These are phyloP conservation scores for Phytophthora crassamura DNA, from an alignment of 352 stramenopile species.

Conservation along the genomic window DNA sequence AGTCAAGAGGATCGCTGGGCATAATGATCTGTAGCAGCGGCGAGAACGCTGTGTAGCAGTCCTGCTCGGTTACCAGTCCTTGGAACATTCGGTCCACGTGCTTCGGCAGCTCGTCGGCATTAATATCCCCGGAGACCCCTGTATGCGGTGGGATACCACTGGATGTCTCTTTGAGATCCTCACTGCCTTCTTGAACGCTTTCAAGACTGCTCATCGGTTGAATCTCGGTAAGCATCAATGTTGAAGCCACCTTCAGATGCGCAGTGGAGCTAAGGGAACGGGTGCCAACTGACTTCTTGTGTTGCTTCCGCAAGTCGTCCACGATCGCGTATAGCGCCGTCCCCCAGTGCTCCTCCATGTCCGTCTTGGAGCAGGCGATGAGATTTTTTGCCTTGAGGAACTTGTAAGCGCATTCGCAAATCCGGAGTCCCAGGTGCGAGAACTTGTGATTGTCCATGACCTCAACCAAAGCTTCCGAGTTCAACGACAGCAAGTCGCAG, in stretches of 20 bases:
- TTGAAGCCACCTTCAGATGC: neutral
- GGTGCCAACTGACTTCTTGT: neutral
- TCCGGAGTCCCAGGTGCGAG: constrained; percentile 25
- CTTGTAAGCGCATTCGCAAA: constrained; percentile 29
- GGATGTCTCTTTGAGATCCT: neutral
- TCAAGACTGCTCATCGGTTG: neutral
- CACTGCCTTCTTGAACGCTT: constrained; percentile 11
- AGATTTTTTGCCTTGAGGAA: constrained; percentile 19
- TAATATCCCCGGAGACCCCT: neutral
- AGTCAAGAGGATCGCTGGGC: constrained; percentile 40
- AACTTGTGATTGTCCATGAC: constrained; percentile 40
- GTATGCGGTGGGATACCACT: neutral
- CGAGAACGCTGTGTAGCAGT: constrained; percentile 53
- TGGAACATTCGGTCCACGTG: constrained; percentile 37
- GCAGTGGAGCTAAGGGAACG: neutral
- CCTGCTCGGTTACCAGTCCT: constrained; percentile 27
- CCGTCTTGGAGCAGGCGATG: constrained; percentile 19
- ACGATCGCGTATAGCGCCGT: constrained; percentile 27
- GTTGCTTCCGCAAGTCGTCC: constrained; percentile 9
- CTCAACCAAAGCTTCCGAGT: constrained; percentile 48
- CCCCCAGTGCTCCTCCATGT: constrained; percentile 41
- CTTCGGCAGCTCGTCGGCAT: constrained; percentile 12
- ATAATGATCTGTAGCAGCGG: constrained; percentile 49
- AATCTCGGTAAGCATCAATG: neutral
- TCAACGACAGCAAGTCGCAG: constrained; percentile 43